phyloP scores from a whole-genome alignment of 2,329 filamentous ascomycete species.

The Scytalidium sp. region DNA sequence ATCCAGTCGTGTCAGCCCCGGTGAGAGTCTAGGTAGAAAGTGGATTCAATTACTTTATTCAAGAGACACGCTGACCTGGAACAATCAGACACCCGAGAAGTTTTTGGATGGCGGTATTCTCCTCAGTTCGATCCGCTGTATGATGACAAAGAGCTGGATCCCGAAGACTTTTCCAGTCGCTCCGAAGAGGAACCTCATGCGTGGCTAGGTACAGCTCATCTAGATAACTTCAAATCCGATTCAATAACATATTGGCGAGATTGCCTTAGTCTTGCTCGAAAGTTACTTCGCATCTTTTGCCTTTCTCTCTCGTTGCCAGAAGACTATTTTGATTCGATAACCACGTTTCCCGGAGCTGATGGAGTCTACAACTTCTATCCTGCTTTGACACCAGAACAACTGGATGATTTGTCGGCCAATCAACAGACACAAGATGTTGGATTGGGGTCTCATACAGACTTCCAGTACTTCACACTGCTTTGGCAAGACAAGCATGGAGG shows the following conservation, averaged over 20 bases:
- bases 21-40: too few relatives aligned
- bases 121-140: constrained; percentile 1
- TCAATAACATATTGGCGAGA: constrained; percentile 40
- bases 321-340: constrained; percentile 47
- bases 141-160: too few relatives aligned
- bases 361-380: constrained; percentile 37
- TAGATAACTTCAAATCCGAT: constrained; percentile 41
- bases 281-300: constrained; percentile 46
- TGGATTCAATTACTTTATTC: too few relatives aligned
- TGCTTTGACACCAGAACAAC: constrained; percentile 21
- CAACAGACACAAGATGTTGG: constrained; percentile 33
- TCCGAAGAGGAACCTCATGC: not conserved
- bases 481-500: constrained; percentile 41
- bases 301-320: constrained; percentile 46
- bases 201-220: constrained; percentile 35
- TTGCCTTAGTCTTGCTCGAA: constrained; percentile 44
- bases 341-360: constrained; percentile 41
- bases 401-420: constrained; percentile 19
- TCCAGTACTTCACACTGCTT: constrained; percentile 48
- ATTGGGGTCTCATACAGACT: constrained; percentile 50
- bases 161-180: not conserved
- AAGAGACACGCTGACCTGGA: too few relatives aligned
- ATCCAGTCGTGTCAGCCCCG: too few relatives aligned
- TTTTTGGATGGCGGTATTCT: not conserved
- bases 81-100: not conserved